Evolutionary conservation across 2,329 filamentous ascomycete genomes (phyloP).

Genomic region (Claviceps spartinae): DNA sequence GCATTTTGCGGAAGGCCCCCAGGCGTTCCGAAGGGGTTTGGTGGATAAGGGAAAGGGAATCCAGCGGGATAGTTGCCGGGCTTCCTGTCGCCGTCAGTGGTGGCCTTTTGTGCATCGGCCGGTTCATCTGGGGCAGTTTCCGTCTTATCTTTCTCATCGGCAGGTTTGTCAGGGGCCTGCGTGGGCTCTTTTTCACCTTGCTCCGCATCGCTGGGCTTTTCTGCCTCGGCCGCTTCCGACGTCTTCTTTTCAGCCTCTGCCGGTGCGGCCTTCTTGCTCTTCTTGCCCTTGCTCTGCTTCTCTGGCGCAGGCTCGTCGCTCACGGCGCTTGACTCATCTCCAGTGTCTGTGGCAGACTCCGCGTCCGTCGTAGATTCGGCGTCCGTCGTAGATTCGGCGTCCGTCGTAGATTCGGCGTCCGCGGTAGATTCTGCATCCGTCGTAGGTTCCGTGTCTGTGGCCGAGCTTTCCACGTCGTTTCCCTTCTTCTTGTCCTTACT

Average conservation of each 20-base stretch:
- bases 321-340: conserved; percentile 6
- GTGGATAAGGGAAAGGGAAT: conserved; percentile 20
- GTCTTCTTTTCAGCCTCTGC: conserved; percentile 4
- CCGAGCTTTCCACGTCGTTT: conserved; percentile 6
- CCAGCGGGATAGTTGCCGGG: conserved; percentile 14
- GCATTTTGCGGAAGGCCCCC: conserved; percentile 45
- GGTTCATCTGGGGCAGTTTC: conserved; percentile 8
- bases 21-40: conserved; percentile 34
- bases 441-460: conserved; percentile 13
- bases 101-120: conserved; percentile 1
- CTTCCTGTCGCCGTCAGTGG: conserved; percentile 10
- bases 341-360: background rate
- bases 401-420: conserved; percentile 6
- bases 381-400: background rate
- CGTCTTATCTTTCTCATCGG: conserved; percentile 2
- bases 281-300: conserved; percentile 6
- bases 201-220: conserved; percentile 2
- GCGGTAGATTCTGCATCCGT: conserved; percentile 5
- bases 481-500: conserved; percentile 10
- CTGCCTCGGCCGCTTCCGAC: conserved; percentile 8
- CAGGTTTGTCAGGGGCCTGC: background rate
- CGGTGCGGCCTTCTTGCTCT: background rate
- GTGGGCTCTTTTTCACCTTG: background rate
- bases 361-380: no score
- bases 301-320: conserved; percentile 5